A percentile compares a stretch with the other conserved stretches of the same genome.
These are phyloP conservation scores for Xanthoparmelia taractica DNA, from an alignment of 495 filamentous ascomycete species.

Conservation along the genomic window DNA sequence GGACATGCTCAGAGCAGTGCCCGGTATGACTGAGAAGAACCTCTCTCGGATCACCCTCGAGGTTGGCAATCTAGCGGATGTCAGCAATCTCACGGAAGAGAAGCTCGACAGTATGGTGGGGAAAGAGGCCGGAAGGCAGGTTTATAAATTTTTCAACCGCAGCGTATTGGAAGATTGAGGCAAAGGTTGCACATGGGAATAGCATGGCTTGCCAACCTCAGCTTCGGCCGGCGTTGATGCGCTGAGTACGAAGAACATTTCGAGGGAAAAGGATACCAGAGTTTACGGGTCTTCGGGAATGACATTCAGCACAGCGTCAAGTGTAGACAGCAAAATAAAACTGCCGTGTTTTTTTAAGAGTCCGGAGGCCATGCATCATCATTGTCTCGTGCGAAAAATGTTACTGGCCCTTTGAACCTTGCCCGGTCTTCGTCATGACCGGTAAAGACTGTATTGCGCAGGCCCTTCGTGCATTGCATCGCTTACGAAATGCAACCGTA, in stretches of 20 bases:
- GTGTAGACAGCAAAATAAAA: background rate
- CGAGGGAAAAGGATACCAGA: background rate
- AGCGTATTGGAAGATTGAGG: slow-evolving; percentile 58
- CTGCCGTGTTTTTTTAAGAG: background rate
- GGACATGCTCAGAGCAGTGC: slow-evolving; percentile 83
- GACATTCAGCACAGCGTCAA: background rate
- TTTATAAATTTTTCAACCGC: slow-evolving; percentile 75
- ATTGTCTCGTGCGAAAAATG: background rate
- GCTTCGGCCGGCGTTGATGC: background rate
- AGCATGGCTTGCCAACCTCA: background rate
- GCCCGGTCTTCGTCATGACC: background rate
- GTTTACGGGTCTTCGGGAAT: background rate
- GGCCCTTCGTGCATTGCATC: background rate
- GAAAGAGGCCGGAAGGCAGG: slow-evolving; percentile 67
- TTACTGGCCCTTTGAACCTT: background rate
- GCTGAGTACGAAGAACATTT: background rate
- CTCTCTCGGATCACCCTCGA: slow-evolving; percentile 61
- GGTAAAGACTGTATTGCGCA: background rate
- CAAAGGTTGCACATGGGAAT: background rate
- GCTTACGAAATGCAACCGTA: background rate
- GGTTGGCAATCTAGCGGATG: slow-evolving; percentile 66
- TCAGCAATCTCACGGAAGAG: slow-evolving; percentile 77
- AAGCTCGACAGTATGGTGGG: slow-evolving; percentile 70
- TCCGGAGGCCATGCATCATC: background rate
- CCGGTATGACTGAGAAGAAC: slow-evolving; percentile 76